These are phyloP conservation scores for Cokeromyces recurvatus DNA, from an alignment of 371 early-diverging fungal genomes.

Conservation along the genomic window DNA sequence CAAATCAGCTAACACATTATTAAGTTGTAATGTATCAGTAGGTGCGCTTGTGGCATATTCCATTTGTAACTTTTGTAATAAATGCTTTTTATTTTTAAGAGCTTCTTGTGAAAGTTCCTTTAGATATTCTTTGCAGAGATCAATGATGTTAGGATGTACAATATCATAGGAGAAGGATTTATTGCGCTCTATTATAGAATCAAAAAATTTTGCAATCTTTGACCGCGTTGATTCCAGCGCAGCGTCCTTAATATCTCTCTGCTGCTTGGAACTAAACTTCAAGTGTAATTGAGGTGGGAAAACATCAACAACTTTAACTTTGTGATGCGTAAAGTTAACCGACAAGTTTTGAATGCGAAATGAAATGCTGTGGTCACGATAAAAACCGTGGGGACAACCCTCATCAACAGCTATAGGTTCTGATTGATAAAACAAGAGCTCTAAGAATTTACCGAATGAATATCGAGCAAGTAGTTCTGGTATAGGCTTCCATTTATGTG, in stretches of 20 bases:
- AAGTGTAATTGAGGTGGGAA: slow-evolving; percentile 74
- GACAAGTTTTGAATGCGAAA: slow-evolving; percentile 72
- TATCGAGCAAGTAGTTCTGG: slow-evolving; percentile 85
- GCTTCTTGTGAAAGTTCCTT: slow-evolving; percentile 63
- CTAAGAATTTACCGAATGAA: slow-evolving; percentile 95
- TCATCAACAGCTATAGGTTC: slow-evolving; percentile 20
- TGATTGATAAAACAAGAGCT: slow-evolving; percentile 78
- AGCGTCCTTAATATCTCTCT: slow-evolving; percentile 52
- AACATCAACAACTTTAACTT: slow-evolving; percentile 76
- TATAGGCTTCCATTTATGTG: slow-evolving; percentile 48
- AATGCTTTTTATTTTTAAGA: slow-evolving; percentile 66
- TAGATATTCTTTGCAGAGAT: slow-evolving; percentile 58
- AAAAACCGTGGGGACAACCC: slow-evolving; percentile 79
- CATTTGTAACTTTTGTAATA: slow-evolving; percentile 77
- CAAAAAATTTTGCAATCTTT: slow-evolving; percentile 64
- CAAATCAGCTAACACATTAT: slow-evolving; percentile 68
- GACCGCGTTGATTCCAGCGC: slow-evolving; percentile 56
- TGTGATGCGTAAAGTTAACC: slow-evolving; percentile 72
- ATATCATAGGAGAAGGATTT: slow-evolving; percentile 56
- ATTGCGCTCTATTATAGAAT: slow-evolving; percentile 64
- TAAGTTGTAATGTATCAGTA: slow-evolving; percentile 75
- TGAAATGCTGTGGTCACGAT: slow-evolving; percentile 72
- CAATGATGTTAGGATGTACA: slow-evolving; percentile 60
- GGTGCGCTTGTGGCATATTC: slow-evolving; percentile 71
- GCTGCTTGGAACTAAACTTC: slow-evolving; percentile 50